A percentile compares a stretch with the other conserved stretches of the same genome.
Evolutionary conservation across 1,284 basidiomycete species (phyloP).

Genomic region (Cyathus olla): DNA sequence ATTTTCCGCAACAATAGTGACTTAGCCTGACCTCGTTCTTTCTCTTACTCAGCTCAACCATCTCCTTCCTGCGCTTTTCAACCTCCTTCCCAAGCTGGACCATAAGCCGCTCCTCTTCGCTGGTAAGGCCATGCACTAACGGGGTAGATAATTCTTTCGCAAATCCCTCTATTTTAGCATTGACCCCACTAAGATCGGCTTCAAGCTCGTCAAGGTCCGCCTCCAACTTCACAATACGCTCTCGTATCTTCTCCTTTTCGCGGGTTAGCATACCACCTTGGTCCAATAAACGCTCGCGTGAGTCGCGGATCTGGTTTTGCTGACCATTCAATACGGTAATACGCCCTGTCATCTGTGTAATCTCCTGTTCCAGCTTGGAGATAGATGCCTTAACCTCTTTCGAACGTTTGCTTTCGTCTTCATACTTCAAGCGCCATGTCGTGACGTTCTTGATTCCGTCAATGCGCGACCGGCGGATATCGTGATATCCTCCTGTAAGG

Average conservation of each 20-base stretch:
- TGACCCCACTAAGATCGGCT: constrained; percentile 72
- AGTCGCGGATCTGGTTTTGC: constrained; percentile 78
- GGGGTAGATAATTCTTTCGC: constrained; percentile 82
- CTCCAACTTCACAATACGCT: constrained; percentile 77
- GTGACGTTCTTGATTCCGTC: constrained; percentile 88
- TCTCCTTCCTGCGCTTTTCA: constrained; percentile 77
- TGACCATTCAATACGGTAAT: constrained; percentile 81
- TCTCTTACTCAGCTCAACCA: constrained; percentile 76
- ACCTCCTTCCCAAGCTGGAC: constrained; percentile 81
- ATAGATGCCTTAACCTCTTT: constrained; percentile 83
- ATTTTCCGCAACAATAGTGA: not conserved
- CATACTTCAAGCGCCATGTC: constrained; percentile 82
- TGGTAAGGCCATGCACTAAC: constrained; percentile 80
- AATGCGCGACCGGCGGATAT: constrained; percentile 89
- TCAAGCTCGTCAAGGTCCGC: constrained; percentile 77
- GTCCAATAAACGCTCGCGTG: constrained; percentile 74
- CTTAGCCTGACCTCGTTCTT: constrained; percentile 76
- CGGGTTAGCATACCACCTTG: constrained; percentile 72
- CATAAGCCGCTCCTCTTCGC: constrained; percentile 79
- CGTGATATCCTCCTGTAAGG: constrained; percentile 96
- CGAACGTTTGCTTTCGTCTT: constrained; percentile 73
- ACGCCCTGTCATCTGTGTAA: constrained; percentile 82
- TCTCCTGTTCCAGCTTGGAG: constrained; percentile 85
- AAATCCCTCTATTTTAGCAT: constrained; percentile 73
- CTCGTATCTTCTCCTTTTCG: constrained; percentile 80